Percentiles rank a stretch among this genome's conserved stretches.
Evolutionary conservation across 768 basidiomycete genomes (phyloP).

Genomic region (Tricholoma bakamatsutake): DNA sequence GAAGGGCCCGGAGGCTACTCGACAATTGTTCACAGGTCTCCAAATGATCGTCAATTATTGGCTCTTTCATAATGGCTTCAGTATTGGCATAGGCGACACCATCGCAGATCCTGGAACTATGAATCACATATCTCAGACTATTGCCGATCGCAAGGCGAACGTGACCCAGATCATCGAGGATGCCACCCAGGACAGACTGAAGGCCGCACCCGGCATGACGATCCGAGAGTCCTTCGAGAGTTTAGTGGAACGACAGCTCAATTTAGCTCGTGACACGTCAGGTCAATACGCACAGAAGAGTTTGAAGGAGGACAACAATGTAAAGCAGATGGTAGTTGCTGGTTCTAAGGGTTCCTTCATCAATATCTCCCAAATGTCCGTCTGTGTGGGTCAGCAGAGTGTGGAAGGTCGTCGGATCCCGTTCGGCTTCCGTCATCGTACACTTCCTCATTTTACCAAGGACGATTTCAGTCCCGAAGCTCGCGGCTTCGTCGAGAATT

Average conservation of each 20-base stretch:
- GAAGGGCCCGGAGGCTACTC: constrained; percentile 89
- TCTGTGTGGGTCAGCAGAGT: constrained; percentile 96
- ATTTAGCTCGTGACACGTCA: constrained; percentile 90
- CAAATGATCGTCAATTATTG: constrained; percentile 98
- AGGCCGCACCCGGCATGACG: constrained; percentile 95
- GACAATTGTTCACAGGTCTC: constrained; percentile 86
- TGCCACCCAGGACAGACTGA: constrained; percentile 82
- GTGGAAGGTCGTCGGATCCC: constrained; percentile 98
- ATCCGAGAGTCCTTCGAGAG: constrained; percentile 98
- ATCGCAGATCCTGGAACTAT: constrained; percentile 90
- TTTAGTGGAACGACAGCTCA: constrained; percentile 83
- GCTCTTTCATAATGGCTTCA: constrained; percentile 98
- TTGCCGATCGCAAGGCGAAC: constrained; percentile 71
- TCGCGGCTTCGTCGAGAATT: constrained; percentile 98
- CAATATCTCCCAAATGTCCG: constrained; percentile 99
- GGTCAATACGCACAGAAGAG: constrained; percentile 97
- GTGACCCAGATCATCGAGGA: constrained; percentile 78
- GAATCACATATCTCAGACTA: constrained; percentile 78
- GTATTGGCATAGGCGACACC: constrained; percentile 98
- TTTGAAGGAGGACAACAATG: constrained; percentile 98
- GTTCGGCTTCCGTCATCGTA: constrained; percentile 95
- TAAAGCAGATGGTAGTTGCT: constrained; percentile 99
- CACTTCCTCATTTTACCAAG: constrained; percentile 95
- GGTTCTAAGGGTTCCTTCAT: constrained; percentile 99
- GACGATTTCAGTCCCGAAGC: constrained; percentile 98